Percentiles rank a stretch among this genome's conserved stretches.
Conservation (phyloP, 2,329 filamentous ascomycete species). For the Lachnellula suecica region DNA sequence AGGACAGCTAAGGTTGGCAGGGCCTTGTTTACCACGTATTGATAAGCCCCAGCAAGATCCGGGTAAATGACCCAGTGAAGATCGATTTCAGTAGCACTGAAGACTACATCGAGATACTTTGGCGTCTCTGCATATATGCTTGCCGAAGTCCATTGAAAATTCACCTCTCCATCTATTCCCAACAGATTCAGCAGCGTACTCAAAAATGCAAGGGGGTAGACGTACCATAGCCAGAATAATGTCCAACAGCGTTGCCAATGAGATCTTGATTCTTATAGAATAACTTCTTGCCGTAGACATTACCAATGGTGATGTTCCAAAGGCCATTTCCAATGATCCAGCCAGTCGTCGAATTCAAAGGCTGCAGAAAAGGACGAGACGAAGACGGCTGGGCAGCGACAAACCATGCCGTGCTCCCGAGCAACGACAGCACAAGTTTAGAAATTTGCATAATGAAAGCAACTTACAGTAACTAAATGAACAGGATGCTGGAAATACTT, state of each 20-base stretch:
- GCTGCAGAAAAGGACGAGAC: conserved; percentile 1
- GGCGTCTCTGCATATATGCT: conserved; percentile 38
- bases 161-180: conserved; percentile 43
- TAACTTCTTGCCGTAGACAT: conserved; percentile 18
- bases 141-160: conserved; percentile 48
- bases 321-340: conserved; percentile 21
- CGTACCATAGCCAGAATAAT: conserved; percentile 16
- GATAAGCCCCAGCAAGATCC: conserved; percentile 50
- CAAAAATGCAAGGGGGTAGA: background rate
- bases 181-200: background rate
- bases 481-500: too few species aligned
- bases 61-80: conserved; percentile 53
- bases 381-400: too few species aligned
- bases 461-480: too few species aligned
- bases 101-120: conserved; percentile 48
- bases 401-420: too few species aligned
- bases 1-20: conserved; percentile 49
- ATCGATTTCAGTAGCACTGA: conserved; percentile 46
- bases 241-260: conserved; percentile 17
- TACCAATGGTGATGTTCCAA: conserved; percentile 23
- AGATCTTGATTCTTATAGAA: conserved; percentile 18
- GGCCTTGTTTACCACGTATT: conserved; percentile 52
- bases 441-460: too few species aligned
- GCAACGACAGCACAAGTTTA: too few species aligned
- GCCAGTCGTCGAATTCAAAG: conserved; percentile 1